Evolutionary conservation across 768 basidiomycete species (phyloP).

Genomic region (Mrakia frigida): DNA sequence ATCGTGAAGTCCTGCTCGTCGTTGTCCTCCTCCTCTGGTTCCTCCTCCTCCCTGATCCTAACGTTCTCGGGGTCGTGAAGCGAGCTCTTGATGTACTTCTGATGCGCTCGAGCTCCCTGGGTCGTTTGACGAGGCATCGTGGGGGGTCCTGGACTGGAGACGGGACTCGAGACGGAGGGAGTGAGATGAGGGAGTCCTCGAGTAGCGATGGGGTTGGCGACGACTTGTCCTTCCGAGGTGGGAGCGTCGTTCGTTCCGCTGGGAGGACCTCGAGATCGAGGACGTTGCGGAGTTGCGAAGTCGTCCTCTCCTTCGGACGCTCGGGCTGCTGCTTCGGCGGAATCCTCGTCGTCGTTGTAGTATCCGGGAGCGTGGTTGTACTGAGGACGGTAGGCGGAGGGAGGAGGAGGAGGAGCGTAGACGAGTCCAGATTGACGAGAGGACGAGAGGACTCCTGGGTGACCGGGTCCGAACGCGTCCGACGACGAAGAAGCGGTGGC

Average conservation of each 20-base stretch:
- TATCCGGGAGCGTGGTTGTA: background rate
- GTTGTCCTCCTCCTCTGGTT: background rate
- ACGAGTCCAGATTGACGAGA: background rate
- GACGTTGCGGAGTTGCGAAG: slow-evolving; percentile 30
- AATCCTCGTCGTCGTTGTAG: background rate
- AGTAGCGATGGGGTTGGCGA: background rate
- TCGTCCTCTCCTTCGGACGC: slow-evolving; percentile 11
- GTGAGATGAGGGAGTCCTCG: slow-evolving; percentile 29
- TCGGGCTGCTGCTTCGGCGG: background rate
- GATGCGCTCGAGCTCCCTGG: slow-evolving; percentile 21
- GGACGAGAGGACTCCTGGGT: background rate
- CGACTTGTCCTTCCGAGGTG: background rate
- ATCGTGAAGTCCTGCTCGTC: background rate
- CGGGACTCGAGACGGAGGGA: slow-evolving; percentile 31
- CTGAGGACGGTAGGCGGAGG: background rate
- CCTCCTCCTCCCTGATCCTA: slow-evolving; percentile 16
- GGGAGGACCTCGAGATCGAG: slow-evolving; percentile 30
- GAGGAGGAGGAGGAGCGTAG: slow-evolving; percentile 4
- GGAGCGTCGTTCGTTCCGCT: background rate
- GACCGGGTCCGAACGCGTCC: slow-evolving; percentile 7
- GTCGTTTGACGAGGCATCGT: slow-evolving; percentile 21
- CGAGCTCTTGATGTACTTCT: slow-evolving; percentile 20
- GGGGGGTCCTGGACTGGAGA: slow-evolving; percentile 26
- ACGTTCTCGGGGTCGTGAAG: slow-evolving; percentile 22
- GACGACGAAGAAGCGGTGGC: background rate